Evolutionary conservation across 352 stramenopile genomes (phyloP), one percentile per base, ranked within the genome.

Genomic region (Phytophthora parvispora): DNA sequence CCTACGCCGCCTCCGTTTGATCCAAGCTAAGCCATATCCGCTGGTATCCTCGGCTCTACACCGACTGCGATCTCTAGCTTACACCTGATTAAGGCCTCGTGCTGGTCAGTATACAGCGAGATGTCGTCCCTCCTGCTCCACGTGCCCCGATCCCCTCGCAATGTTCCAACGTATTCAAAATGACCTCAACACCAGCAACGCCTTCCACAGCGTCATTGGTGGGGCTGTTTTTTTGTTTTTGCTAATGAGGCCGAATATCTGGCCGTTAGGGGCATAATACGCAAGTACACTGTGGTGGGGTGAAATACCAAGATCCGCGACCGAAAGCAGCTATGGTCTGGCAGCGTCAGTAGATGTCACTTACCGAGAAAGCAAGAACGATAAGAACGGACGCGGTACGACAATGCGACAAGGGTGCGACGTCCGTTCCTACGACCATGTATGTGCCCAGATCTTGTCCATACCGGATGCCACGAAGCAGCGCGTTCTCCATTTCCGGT

Each of bases 171-270:
- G 43, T 10, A n/a, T 25, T 8, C 31, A 32, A 1, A n/a, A 32
- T 1, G 8, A 22, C 12, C 49, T 67, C 48, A 38, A 67, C 10
- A n/a, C 43, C 36, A 32, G n/a, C 18, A 54, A 58, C 31, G n/a
- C 36, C 50, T 50, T 28, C 0, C 60, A 60, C n/a, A 38, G 60
- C 60, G 50, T 67, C 50, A 34, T 68, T 56, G 51, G 29, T 56
- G 60, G 60, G 50, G 40, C 40, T 62, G 51, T 31, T 40, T 3
- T 69, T 42, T 43, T 69, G 31, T 40, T 66, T 59, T 43, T 57
- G 10, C n/a, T 53, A 29, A 40, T 48, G 20, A 45, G 47, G 12
- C 34, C n/a, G 48, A 59, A 16, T 59, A 59, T 53, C 4, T 59
- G n/a, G 12, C 48, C 6, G 38, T 47, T 7, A 24, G 24, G 24